Evolutionary conservation across 169 alveolate species (phyloP).

Genomic region (Cryptosporidium muris): DNA sequence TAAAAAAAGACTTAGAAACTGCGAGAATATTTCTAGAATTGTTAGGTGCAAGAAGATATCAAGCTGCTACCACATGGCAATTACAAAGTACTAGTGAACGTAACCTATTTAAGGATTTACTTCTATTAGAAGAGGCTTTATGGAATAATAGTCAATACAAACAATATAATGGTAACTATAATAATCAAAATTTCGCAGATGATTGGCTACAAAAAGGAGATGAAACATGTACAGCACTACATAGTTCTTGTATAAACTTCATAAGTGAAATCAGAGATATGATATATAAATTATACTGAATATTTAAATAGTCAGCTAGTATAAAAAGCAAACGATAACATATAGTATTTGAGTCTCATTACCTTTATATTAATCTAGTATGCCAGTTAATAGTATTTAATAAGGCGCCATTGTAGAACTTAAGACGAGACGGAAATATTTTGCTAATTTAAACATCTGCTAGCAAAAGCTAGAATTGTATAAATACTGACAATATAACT

Average conservation of each 20-base stretch:
- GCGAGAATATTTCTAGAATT: slow-evolving; percentile 47
- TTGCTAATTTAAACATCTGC: too few relatives aligned
- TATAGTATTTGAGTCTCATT: not conserved
- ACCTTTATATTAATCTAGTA: not conserved
- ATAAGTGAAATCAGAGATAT: slow-evolving; percentile 7
- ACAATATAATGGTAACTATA: not conserved
- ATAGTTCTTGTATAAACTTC: slow-evolving; percentile 37
- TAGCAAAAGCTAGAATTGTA: not conserved
- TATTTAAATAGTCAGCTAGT: too few relatives aligned
- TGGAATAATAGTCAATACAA: slow-evolving; percentile 19
- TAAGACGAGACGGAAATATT: too few relatives aligned
- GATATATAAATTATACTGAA: too few relatives aligned
- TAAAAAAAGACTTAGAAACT: slow-evolving; percentile 41
- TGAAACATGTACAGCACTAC: slow-evolving; percentile 53
- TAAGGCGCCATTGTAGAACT: too few relatives aligned
- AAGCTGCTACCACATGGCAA: slow-evolving; percentile 32
- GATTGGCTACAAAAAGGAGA: slow-evolving; percentile 53
- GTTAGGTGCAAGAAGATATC: slow-evolving; percentile 65
- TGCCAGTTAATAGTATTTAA: too few relatives aligned
- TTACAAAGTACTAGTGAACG: slow-evolving; percentile 24
- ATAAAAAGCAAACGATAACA: too few relatives aligned
- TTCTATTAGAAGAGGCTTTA: slow-evolving; percentile 40
- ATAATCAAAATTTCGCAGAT: slow-evolving; percentile 2
- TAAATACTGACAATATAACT: not conserved
- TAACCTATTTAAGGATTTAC: slow-evolving; percentile 35